Evolutionary conservation across 2,329 filamentous ascomycete species (phyloP).

Genomic region (Penicillium sp.): DNA sequence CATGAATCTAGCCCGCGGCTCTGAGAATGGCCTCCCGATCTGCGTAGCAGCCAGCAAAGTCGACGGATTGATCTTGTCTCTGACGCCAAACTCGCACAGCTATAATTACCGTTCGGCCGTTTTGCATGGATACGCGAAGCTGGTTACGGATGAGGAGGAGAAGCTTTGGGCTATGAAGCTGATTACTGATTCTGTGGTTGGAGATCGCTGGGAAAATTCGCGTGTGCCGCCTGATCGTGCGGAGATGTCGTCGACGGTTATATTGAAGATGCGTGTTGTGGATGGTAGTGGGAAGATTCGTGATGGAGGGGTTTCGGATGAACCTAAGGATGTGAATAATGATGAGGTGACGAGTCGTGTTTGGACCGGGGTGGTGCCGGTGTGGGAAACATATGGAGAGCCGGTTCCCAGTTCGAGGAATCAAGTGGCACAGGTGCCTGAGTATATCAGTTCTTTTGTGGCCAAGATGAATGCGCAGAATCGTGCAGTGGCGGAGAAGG

Average conservation of each 20-base stretch:
- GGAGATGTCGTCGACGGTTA: constrained; percentile 69
- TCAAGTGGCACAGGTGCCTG: constrained; percentile 53
- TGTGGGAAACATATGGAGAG: constrained; percentile 58
- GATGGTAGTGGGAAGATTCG: constrained; percentile 72
- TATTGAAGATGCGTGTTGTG: constrained; percentile 62
- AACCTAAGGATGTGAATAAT: constrained; percentile 49
- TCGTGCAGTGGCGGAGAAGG: constrained; percentile 38
- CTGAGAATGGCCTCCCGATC: constrained; percentile 58
- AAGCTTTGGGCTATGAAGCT: constrained; percentile 71
- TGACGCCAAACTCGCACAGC: constrained; percentile 74
- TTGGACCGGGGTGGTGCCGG: constrained; percentile 59
- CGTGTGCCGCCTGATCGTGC: constrained; percentile 64
- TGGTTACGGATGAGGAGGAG: constrained; percentile 63
- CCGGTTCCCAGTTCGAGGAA: constrained; percentile 59
- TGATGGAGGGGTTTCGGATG: constrained; percentile 58
- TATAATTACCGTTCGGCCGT: constrained; percentile 82
- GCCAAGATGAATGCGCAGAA: constrained; percentile 45
- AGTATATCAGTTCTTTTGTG: constrained; percentile 54
- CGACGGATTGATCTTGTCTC: constrained; percentile 71
- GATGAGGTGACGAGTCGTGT: constrained; percentile 46
- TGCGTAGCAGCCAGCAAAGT: constrained; percentile 67
- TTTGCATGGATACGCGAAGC: constrained; percentile 65
- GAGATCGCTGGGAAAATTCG: constrained; percentile 61
- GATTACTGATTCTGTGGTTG: constrained; percentile 69
- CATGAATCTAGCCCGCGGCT: constrained; percentile 56